Evolutionary conservation across 169 alveolate species (phyloP).

Genomic region (Cardiosporidium cionae): DNA sequence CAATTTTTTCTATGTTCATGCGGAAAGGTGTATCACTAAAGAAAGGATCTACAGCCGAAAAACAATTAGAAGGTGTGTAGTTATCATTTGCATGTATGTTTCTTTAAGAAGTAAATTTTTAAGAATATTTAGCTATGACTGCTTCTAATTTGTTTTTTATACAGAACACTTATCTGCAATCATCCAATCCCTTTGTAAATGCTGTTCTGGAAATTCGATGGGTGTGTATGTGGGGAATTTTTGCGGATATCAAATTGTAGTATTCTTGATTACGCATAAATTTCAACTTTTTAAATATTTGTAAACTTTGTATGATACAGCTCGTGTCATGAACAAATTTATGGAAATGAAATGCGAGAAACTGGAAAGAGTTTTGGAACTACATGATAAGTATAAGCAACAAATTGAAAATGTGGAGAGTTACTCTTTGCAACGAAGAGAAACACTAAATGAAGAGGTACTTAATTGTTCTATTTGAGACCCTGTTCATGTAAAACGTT

Average conservation of each 20-base stretch:
- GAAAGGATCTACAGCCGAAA: slow-evolving; percentile 36
- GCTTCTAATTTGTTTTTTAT: not conserved
- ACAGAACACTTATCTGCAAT: slow-evolving; percentile 32
- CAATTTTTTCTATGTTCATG: slow-evolving; percentile 46
- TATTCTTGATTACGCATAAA: not conserved
- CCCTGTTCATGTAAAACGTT: no score
- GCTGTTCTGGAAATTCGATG: slow-evolving; percentile 36
- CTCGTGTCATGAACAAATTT: slow-evolving; percentile 61
- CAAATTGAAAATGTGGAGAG: not conserved
- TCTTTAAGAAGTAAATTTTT: no score
- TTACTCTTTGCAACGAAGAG: no score
- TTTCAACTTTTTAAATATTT: not conserved
- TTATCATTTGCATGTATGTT: no score
- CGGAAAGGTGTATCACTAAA: slow-evolving; percentile 40
- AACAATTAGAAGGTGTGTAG: slow-evolving; percentile 35
- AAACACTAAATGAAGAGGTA: no score
- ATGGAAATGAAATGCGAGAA: slow-evolving; percentile 57
- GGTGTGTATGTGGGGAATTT: not conserved
- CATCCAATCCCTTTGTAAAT: slow-evolving; percentile 32
- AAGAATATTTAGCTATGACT: no score
- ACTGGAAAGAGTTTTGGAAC: slow-evolving; percentile 58
- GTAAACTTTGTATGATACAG: slow-evolving; percentile 10
- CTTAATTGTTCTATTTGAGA: no score
- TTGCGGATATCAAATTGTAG: not conserved
- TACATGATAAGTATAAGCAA: slow-evolving; percentile 41